Evolutionary conservation across 371 early-diverging fungal genomes (phyloP), one percentile per base, ranked within the genome.

Genomic region (Saksenaea vasiformis): DNA sequence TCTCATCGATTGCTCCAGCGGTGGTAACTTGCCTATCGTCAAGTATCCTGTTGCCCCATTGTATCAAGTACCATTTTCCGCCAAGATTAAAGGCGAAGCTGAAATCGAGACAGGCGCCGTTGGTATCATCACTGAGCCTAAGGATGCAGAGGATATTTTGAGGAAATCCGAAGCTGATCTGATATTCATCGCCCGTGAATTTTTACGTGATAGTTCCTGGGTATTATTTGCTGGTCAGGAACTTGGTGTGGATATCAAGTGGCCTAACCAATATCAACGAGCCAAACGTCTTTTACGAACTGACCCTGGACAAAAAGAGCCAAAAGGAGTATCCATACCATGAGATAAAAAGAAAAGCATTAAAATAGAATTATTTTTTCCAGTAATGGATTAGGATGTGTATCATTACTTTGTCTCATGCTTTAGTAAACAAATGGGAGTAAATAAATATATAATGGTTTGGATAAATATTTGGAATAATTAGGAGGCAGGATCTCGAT

Each of bases 51-150:
- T 67, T 8, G 74, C 19, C 7, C 87, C 86, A 0, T 76, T 84
- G 0, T 95, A 86, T 74, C 95, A 94, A 71, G 91, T 93, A 1
- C 87, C 86, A 3, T 87, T 89, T 70, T 84, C 91, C 3, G 78
- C 80, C 24, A 66, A 68, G 0, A 68, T 95, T 62, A 82, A 81
- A 64, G 67, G 84, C 44, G 80, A 84, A 0, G 84, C 86, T 5
- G 85, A 71, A 8, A 68, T 93, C 31, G 35, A 73, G 1, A 83
- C 89, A 5, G 88, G 81, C 1, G 86, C 93, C 1, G 95, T 95
- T 0, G 97, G 97, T 0, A 62, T 82, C 0, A 93, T 96, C 54
- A 85, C 80, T 0, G 79, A 82, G 7, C 80, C 85, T 19, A 56
- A 76, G 22, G 87, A 91, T 41, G 93, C 93, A 0, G 87, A 93